Evolutionary conservation across 495 filamentous ascomycete genomes (phyloP), one percentile per base, ranked within the genome.

Genomic region (Xylaria venustula): DNA sequence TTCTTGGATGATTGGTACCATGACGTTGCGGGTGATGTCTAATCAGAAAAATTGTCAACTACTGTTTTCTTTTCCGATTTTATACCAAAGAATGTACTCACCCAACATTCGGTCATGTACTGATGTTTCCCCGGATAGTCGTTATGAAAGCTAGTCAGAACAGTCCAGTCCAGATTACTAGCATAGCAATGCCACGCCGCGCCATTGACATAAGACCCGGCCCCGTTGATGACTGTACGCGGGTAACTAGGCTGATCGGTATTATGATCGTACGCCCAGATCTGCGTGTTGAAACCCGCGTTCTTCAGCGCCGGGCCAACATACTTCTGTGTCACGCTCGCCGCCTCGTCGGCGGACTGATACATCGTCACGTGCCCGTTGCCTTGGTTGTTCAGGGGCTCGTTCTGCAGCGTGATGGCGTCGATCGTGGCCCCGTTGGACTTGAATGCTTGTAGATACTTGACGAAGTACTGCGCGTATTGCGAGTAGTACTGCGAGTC

Each of bases 31-130:
- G 63, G 58, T 0, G 75, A 72, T 1, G 77, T 83, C 79, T 60
- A 46, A 17, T 7, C 4, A 5, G 15, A 15, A 9, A n/a, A n/a
- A n/a, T n/a, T n/a, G n/a, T n/a, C n/a, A n/a, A n/a, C n/a, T n/a
- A n/a, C n/a, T n/a, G n/a, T n/a, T n/a, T n/a, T n/a, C n/a, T n/a
- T 22, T 20, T 7, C 2, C 14, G 42, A 45, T 4, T 7, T 20
- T 20, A 14, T 9, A 19, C 5, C 28, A 36, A 7, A n/a, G 48
- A 22, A 7, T 14, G n/a, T 8, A 52, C 57, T 51, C 17, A 60
- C 57, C 57, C 81, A 84, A 65, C 83, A 85, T 67, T 85, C 83
- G 15, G 82, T 84, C 83, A 85, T 85, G 66, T 81, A 84, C 67
- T 85, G 82, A 7, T 71, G 71, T 4, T 74, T 71, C 26, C 57